Evolutionary conservation across 1,139 yeast genomes (phyloP), one percentile per base, ranked within the genome.

Genomic region (Debaryomyces robertsiae): DNA sequence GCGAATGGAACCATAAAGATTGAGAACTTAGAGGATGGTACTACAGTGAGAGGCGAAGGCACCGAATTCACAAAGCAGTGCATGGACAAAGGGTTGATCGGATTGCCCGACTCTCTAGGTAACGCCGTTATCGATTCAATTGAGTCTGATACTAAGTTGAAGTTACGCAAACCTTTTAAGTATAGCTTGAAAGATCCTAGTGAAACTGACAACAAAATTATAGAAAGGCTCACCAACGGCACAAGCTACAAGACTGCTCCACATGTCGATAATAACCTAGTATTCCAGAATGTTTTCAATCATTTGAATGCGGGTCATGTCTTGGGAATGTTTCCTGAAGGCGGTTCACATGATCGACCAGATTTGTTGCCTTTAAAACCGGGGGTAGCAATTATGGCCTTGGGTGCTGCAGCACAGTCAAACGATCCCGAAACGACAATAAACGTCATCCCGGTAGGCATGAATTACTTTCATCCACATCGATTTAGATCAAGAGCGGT

Each of bases 241-340:
- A 72, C 83, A 0, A 41, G 47, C 1, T 84, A 68, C 59, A 81
- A 77, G 49, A 64, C 69, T 33, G 89, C 91, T 2, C 78, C 81
- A 4, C 82, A 81, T 56, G 70, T 84, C 30, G 86, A 84, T 50
- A 83, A 82, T 50, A 73, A 77, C 40, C 53, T 56, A 10, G 77
- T 82, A 6, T 84, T 83, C 60, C 77, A 79, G 43, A 69, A 73
- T 46, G 91, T 84, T 4, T 84, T 82, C 53, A 71, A 75, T 40
- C 83, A 81, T 49, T 67, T 84, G 48, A 77, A 80, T 43, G 55
- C 61, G 1, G 79, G 81, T 7, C 78, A 79, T 23, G 73, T 80
- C 13, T 69, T 84, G 40, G 88, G 87, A 1, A 82, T 84, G 36
- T 84, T 84, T 50, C 90, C 91, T 1, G 93, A 75, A 64, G 68